Conservation (phyloP, 768 basidiomycete species). For the Trametes punicea region DNA sequence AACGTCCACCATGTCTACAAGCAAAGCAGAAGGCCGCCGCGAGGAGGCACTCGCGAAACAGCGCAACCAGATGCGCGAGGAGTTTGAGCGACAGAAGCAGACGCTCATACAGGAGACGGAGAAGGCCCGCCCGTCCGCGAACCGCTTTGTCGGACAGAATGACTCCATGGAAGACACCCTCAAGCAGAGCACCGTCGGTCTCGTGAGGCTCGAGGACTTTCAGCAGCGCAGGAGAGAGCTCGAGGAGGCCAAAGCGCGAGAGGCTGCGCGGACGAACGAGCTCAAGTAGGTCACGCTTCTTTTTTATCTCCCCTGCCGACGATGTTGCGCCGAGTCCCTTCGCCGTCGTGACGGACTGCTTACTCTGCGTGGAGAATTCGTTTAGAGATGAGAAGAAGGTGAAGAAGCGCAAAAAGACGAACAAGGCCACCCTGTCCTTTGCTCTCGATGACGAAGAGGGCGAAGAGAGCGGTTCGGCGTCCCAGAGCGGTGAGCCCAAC, state of each 20-base stretch:
- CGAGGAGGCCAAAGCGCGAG: constrained; percentile 87
- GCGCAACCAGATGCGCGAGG: constrained; percentile 74
- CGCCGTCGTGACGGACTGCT: constrained; percentile 26
- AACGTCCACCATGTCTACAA: constrained; percentile 57
- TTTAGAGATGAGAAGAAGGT: constrained; percentile 86
- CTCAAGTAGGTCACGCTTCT: constrained; percentile 70
- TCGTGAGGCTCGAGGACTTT: constrained; percentile 90
- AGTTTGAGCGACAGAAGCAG: constrained; percentile 79
- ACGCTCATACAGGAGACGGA: constrained; percentile 85
- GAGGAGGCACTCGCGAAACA: constrained; percentile 85
- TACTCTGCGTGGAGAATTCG: constrained; percentile 74
- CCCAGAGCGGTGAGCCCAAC: constrained; percentile 31
- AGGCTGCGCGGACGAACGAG: constrained; percentile 80
- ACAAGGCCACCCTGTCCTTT: constrained; percentile 89
- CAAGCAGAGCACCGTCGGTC: constrained; percentile 87
- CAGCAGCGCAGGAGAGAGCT: constrained; percentile 84
- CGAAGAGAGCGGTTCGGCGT: constrained; percentile 36
- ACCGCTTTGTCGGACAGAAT: constrained; percentile 91
- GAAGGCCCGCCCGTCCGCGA: constrained; percentile 81
- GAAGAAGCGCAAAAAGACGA: constrained; percentile 91
- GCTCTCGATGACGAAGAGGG: constrained; percentile 80
- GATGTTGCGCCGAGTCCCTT: neutral
- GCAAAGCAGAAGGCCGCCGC: constrained; percentile 78
- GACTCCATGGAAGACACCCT: constrained; percentile 93
- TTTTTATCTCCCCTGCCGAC: constrained; percentile 22